Evolutionary conservation across 2,329 filamentous ascomycete genomes (phyloP).

Genomic region (Nothophoma quercina): DNA sequence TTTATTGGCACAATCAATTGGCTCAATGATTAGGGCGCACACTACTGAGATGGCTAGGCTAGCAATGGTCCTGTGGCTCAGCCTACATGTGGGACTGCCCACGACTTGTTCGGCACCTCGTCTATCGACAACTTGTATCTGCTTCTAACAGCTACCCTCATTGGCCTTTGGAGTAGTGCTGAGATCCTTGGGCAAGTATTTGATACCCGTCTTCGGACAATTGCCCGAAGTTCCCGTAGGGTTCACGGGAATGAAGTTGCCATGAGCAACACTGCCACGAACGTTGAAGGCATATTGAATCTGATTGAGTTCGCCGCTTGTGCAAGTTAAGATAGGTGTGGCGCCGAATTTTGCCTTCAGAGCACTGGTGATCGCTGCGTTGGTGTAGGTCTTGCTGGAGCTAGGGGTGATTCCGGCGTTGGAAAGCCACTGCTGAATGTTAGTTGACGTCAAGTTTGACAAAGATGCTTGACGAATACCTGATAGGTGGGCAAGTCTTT

Average conservation of each 20-base stretch:
- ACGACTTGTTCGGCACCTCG: too few species aligned
- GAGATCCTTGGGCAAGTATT: conserved; percentile 4
- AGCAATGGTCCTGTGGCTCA: too few species aligned
- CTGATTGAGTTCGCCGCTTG: conserved; percentile 6
- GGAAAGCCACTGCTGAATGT: neutral
- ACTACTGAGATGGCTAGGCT: too few species aligned
- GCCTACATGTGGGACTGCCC: too few species aligned
- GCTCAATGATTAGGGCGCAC: too few species aligned
- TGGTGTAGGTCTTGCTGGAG: conserved; percentile 11
- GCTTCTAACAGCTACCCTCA: conserved; percentile 7
- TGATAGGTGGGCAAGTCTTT: conserved; percentile 6
- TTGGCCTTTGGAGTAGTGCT: neutral
- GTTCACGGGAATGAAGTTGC: conserved; percentile 8
- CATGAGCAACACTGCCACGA: conserved; percentile 4
- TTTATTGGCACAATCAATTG: too few species aligned
- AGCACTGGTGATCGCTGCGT: conserved; percentile 3
- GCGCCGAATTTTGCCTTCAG: conserved; percentile 8
- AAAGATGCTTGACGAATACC: neutral
- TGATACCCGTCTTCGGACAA: conserved; percentile 6
- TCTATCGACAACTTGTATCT: too few species aligned
- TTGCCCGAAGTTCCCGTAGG: conserved; percentile 8
- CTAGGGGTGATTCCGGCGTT: conserved; percentile 8
- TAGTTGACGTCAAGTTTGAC: neutral
- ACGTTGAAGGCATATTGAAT: conserved; percentile 10
- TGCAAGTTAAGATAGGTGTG: conserved; percentile 8